phyloP scores from a whole-genome alignment of 2,329 filamentous ascomycete genomes.

The Pyrenophora tritici-repentis region DNA sequence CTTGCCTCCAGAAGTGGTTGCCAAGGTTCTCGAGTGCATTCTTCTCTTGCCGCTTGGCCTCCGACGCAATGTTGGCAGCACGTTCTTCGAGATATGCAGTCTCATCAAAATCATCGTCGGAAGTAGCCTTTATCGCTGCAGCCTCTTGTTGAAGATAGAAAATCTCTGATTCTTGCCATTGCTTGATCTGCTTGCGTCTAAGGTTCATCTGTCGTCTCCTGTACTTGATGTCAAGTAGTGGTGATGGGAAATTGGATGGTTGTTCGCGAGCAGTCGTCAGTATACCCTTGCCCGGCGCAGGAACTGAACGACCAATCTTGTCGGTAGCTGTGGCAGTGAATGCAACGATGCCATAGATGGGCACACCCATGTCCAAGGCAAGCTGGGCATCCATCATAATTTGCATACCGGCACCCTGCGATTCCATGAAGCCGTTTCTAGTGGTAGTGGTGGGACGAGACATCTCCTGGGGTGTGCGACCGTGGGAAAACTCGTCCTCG shows the following conservation, averaged over 20 bases:
- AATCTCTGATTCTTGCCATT: slow-evolving; percentile 94
- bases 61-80: slow-evolving; percentile 80
- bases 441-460: slow-evolving; percentile 96
- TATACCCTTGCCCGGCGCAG: slow-evolving; percentile 94
- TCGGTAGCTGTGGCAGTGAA: slow-evolving; percentile 95
- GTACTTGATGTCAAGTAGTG: slow-evolving; percentile 96
- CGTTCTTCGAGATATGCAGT: slow-evolving; percentile 86
- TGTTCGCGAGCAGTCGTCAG: slow-evolving; percentile 93
- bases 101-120: slow-evolving; percentile 75
- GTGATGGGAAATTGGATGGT: slow-evolving; percentile 89
- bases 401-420: slow-evolving; percentile 97
- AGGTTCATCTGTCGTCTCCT: slow-evolving; percentile 92
- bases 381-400: slow-evolving; percentile 97
- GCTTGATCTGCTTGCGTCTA: slow-evolving; percentile 90
- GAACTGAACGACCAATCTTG: slow-evolving; percentile 98
- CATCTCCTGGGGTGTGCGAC: slow-evolving; percentile 95
- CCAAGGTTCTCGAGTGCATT: slow-evolving; percentile 93
- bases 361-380: slow-evolving; percentile 96
- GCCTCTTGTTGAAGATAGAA: slow-evolving; percentile 93
- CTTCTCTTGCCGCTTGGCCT: slow-evolving; percentile 88
- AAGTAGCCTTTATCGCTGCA: slow-evolving; percentile 75
- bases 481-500: slow-evolving; percentile 93
- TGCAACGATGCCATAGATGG: slow-evolving; percentile 92
- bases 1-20: slow-evolving; percentile 99
- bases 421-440: slow-evolving; percentile 98